Evolutionary conservation across 1,139 yeast genomes (phyloP).

Genomic region (Eremothecium gossypii): DNA sequence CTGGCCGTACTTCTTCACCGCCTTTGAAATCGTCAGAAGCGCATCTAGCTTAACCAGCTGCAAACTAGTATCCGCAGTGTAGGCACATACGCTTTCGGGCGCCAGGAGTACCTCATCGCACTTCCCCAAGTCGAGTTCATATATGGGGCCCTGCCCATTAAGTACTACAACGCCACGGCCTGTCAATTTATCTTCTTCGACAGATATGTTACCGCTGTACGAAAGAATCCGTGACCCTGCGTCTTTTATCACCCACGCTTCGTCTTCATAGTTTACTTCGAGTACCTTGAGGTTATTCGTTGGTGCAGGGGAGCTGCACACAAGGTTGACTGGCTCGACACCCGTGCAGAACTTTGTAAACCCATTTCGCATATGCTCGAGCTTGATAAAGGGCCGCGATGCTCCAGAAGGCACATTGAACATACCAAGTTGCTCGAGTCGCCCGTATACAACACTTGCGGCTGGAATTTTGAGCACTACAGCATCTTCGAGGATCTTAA

Average conservation of each 20-base stretch:
- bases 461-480: slow-evolving; percentile 42
- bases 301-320: slow-evolving; percentile 14
- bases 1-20: slow-evolving; percentile 7
- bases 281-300: slow-evolving; percentile 13
- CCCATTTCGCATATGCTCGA: slow-evolving; percentile 10
- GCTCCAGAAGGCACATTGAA: slow-evolving; percentile 33
- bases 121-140: slow-evolving; percentile 9
- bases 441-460: slow-evolving; percentile 38
- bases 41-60: background rate
- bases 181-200: slow-evolving; percentile 8
- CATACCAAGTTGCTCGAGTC: slow-evolving; percentile 39
- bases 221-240: slow-evolving; percentile 13
- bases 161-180: slow-evolving; percentile 20
- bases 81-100: slow-evolving; percentile 15
- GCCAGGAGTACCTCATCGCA: slow-evolving; percentile 13
- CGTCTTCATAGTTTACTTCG: slow-evolving; percentile 13
- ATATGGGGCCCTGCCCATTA: slow-evolving; percentile 16
- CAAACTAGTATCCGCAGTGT: slow-evolving; percentile 7
- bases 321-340: slow-evolving; percentile 16
- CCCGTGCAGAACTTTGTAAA: slow-evolving; percentile 22
- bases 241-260: slow-evolving; percentile 15
- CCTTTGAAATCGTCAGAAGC: slow-evolving; percentile 4
- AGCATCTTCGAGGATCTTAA: slow-evolving; percentile 38
- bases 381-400: slow-evolving; percentile 10
- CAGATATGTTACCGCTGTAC: slow-evolving; percentile 16